These are phyloP conservation scores for Metarhizium robertsii DNA, from an alignment of 2,329 filamentous ascomycete genomes.

Conservation along the genomic window DNA sequence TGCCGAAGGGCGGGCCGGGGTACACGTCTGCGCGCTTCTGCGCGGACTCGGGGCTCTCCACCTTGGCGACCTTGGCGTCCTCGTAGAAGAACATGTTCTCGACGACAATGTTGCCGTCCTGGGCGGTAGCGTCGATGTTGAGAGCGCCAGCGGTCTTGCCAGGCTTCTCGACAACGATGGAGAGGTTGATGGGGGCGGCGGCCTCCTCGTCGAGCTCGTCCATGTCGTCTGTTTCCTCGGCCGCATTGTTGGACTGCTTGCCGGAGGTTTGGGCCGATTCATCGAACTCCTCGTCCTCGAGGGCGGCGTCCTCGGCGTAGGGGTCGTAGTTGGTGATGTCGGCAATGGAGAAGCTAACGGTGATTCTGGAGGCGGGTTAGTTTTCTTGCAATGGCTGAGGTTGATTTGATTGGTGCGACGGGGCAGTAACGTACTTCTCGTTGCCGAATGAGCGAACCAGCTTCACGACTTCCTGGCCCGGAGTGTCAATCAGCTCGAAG, in stretches of 20 bases:
- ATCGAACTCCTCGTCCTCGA: slow-evolving; percentile 30
- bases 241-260: slow-evolving; percentile 41
- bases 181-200: slow-evolving; percentile 71
- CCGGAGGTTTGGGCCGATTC: slow-evolving; percentile 40
- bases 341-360: slow-evolving; percentile 33
- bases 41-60: slow-evolving; percentile 64
- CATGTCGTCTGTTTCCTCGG: slow-evolving; percentile 35
- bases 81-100: slow-evolving; percentile 87
- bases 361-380: slow-evolving; percentile 25
- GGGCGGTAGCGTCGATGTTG: slow-evolving; percentile 75
- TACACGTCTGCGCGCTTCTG: slow-evolving; percentile 73
- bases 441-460: slow-evolving; percentile 76
- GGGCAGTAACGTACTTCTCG: slow-evolving; percentile 59
- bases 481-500: slow-evolving; percentile 73
- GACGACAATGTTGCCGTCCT: slow-evolving; percentile 78
- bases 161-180: slow-evolving; percentile 81
- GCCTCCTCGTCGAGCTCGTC: slow-evolving; percentile 43
- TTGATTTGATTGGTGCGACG: not conserved
- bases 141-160: slow-evolving; percentile 63
- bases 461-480: slow-evolving; percentile 80
- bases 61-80: slow-evolving; percentile 67
- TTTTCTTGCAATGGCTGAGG: not conserved
- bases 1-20: slow-evolving; percentile 84
- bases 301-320: slow-evolving; percentile 26
- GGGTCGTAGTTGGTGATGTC: slow-evolving; percentile 31